These are phyloP conservation scores for Anacardium occidentale DNA, from an alignment of 345 rosid genomes.

Conservation along the genomic window DNA sequence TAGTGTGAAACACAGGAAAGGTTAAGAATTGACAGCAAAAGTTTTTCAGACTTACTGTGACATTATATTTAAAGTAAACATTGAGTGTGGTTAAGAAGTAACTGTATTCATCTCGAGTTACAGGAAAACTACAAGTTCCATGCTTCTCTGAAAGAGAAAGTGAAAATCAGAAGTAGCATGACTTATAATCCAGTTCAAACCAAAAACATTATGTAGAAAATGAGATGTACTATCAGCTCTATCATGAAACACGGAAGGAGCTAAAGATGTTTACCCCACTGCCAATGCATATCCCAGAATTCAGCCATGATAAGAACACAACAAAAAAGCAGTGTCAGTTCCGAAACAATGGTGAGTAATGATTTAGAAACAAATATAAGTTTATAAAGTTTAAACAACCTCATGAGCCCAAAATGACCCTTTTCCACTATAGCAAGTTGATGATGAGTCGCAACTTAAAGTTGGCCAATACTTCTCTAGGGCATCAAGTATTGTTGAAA, in stretches of 20 bases:
- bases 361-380: conserved; percentile 10
- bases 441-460: conserved; percentile 57
- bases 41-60: conserved; percentile 62
- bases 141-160: conserved; percentile 75
- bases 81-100: conserved; percentile 70
- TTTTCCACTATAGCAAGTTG: conserved; percentile 56
- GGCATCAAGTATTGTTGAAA: conserved; percentile 51
- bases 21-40: conserved; percentile 1
- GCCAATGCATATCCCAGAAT: conserved; percentile 33
- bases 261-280: conserved; percentile 84
- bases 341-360: conserved; percentile 5
- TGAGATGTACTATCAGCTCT: conserved; percentile 6
- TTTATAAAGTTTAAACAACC: conserved; percentile 37
- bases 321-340: conserved; percentile 42
- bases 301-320: conserved; percentile 35
- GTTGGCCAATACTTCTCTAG: conserved; percentile 81
- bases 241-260: conserved; percentile 22
- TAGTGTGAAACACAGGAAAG: neutral
- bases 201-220: conserved; percentile 11
- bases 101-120: conserved; percentile 69
- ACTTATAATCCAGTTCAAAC: neutral
- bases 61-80: conserved; percentile 76
- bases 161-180: conserved; percentile 6
- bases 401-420: conserved; percentile 89
- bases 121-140: conserved; percentile 88